Percentiles rank a stretch among this genome's conserved stretches.
These are phyloP conservation scores for Datisca glomerata DNA, from an alignment of 306 rosid genomes.

Conservation along the genomic window DNA sequence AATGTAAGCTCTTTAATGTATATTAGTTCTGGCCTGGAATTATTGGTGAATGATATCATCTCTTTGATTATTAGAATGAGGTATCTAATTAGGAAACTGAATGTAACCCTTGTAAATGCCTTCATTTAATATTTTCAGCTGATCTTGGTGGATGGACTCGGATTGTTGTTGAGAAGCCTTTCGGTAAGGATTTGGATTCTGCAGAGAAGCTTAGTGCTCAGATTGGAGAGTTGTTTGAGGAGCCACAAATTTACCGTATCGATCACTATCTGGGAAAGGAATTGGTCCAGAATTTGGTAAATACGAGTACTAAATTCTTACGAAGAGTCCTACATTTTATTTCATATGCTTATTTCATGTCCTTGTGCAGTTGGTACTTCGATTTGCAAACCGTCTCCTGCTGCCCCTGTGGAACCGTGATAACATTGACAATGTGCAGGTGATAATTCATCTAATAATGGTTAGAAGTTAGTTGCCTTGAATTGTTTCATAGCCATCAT, in stretches of 20 bases:
- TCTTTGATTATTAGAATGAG: background rate
- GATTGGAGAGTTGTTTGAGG: constrained; percentile 78
- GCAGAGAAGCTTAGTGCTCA: constrained; percentile 83
- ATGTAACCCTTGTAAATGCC: constrained; percentile 5
- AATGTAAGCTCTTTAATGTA: constrained; percentile 40
- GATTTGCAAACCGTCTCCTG: constrained; percentile 88
- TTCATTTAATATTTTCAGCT: constrained; percentile 38
- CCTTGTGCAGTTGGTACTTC: constrained; percentile 84
- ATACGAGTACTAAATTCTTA: constrained; percentile 8
- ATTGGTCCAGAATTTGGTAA: constrained; percentile 93
- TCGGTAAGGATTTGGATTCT: constrained; percentile 85
- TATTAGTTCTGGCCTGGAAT: background rate
- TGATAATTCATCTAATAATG: constrained; percentile 32
- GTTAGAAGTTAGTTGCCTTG: no score
- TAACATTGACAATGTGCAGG: constrained; percentile 90
- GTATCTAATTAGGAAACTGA: no score
- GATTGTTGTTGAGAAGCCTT: constrained; percentile 94
- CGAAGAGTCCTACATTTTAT: constrained; percentile 15
- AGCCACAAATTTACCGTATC: constrained; percentile 85
- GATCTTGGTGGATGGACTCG: constrained; percentile 99
- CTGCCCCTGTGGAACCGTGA: constrained; percentile 97
- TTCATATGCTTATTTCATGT: constrained; percentile 15
- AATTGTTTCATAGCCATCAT: no score
- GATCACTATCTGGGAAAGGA: constrained; percentile 99
- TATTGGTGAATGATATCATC: background rate